These are phyloP conservation scores for Hymenochaete sp. DNA, from an alignment of 1,284 basidiomycete genomes.

Conservation along the genomic window DNA sequence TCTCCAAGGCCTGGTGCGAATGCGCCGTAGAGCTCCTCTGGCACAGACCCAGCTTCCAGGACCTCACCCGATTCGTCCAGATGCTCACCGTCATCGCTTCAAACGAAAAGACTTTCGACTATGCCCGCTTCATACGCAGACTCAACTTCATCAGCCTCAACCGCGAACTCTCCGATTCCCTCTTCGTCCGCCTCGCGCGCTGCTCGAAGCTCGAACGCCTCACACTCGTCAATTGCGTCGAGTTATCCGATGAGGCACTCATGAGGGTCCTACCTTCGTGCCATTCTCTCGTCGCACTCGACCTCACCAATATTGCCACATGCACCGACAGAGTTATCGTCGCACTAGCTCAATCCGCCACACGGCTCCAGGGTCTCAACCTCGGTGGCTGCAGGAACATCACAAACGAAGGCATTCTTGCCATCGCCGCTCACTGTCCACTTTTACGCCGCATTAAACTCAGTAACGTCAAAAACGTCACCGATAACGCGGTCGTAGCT, in stretches of 20 bases:
- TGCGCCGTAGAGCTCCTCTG: conserved; percentile 93
- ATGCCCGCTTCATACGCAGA: conserved; percentile 81
- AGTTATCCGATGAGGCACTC: conserved; percentile 65
- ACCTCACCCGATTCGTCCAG: conserved; percentile 65
- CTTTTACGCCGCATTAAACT: conserved; percentile 86
- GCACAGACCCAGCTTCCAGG: conserved; percentile 81
- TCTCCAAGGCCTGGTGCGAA: conserved; percentile 91
- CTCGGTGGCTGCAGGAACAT: conserved; percentile 78
- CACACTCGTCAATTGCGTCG: conserved; percentile 79
- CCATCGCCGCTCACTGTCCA: conserved; percentile 69
- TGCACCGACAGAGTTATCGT: conserved; percentile 67
- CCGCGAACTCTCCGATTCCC: conserved; percentile 66
- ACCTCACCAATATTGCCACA: conserved; percentile 69
- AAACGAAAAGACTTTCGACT: conserved; percentile 73
- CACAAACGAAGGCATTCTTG: conserved; percentile 70
- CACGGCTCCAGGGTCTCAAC: conserved; percentile 87
- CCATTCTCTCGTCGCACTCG: conserved; percentile 78
- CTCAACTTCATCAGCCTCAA: conserved; percentile 82
- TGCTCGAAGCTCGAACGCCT: conserved; percentile 88
- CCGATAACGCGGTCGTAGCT: conserved; percentile 71
- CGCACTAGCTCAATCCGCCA: conserved; percentile 63
- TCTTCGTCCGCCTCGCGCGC: conserved; percentile 64
- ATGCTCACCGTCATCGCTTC: conserved; percentile 62
- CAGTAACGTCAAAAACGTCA: conserved; percentile 66
- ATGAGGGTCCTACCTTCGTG: conserved; percentile 61